A percentile compares a stretch with the other conserved stretches of the same genome.
phyloP scores from a whole-genome alignment of 129 eudicot genomes.

The Glebionis coronaria region DNA sequence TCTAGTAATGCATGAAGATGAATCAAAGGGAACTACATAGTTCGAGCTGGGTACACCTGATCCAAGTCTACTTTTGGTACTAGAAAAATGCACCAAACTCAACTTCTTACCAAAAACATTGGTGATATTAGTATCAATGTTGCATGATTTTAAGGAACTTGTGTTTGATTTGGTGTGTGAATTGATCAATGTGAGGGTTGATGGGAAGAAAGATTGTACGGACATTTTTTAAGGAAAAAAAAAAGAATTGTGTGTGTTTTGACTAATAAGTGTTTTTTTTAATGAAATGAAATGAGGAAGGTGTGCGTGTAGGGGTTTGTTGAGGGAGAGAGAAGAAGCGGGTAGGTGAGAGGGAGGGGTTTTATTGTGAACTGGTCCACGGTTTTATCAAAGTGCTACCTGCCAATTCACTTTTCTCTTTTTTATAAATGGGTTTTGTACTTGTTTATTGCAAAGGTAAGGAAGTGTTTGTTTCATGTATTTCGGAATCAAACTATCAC shows the following conservation, averaged over 20 bases:
- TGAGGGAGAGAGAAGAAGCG: background rate
- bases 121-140: background rate
- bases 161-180: background rate
- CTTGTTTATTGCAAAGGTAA: too few species aligned
- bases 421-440: too few species aligned
- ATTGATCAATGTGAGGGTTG: slow-evolving; percentile 19
- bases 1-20: slow-evolving; percentile 70
- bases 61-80: slow-evolving; percentile 15
- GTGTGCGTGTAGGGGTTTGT: background rate
- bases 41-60: slow-evolving; percentile 56
- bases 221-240: too few species aligned
- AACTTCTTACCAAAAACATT: too few species aligned
- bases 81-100: slow-evolving; percentile 1
- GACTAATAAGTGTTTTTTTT: too few species aligned
- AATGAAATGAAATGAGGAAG: background rate
- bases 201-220: slow-evolving; percentile 9
- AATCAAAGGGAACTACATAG: slow-evolving; percentile 87
- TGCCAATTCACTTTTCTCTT: background rate
- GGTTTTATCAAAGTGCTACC: background rate
- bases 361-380: background rate
- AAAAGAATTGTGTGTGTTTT: too few species aligned
- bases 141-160: background rate
- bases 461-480: too few species aligned
- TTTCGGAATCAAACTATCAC: too few species aligned
- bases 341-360: background rate